A percentile compares a stretch with the other conserved stretches of the same genome.
phyloP scores from a whole-genome alignment of 2,329 filamentous ascomycete genomes.

The Aspergillus felis region DNA sequence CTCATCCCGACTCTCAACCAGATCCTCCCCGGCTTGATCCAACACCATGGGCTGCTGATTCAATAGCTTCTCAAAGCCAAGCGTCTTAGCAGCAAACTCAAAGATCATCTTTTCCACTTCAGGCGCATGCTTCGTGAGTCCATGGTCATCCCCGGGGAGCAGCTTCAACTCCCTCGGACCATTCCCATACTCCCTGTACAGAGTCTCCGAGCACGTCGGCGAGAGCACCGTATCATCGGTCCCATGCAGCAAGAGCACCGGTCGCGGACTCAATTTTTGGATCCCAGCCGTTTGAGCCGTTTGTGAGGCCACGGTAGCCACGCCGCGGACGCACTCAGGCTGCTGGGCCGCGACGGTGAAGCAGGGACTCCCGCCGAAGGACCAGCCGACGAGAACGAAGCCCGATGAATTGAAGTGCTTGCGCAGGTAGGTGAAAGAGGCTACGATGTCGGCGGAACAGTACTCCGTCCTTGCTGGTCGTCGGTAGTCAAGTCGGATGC shows the following conservation, averaged over 20 bases:
- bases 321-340: constrained; percentile 30
- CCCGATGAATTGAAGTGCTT: constrained; percentile 24
- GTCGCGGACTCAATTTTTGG: constrained; percentile 27
- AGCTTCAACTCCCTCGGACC: constrained; percentile 34
- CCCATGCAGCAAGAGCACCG: constrained; percentile 39
- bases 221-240: constrained; percentile 36
- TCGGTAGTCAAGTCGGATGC: constrained; percentile 42
- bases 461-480: constrained; percentile 31
- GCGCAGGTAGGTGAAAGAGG: constrained; percentile 36
- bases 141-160: constrained; percentile 43
- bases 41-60: constrained; percentile 1
- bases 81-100: constrained; percentile 34
- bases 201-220: constrained; percentile 29
- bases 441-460: constrained; percentile 35
- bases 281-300: constrained; percentile 35
- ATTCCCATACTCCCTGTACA: constrained; percentile 36
- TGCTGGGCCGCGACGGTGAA: constrained; percentile 34
- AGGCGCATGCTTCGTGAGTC: constrained; percentile 34
- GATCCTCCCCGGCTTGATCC: constrained; percentile 17
- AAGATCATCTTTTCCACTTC: constrained; percentile 39
- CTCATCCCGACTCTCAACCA: constrained; percentile 17
- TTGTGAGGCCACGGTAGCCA: constrained; percentile 41
- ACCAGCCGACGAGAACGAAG: constrained; percentile 44
- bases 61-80: constrained; percentile 24
- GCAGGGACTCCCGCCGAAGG: constrained; percentile 41